phyloP scores from a whole-genome alignment of 139 green algal genomes.

The Volvox reticuliferus region DNA sequence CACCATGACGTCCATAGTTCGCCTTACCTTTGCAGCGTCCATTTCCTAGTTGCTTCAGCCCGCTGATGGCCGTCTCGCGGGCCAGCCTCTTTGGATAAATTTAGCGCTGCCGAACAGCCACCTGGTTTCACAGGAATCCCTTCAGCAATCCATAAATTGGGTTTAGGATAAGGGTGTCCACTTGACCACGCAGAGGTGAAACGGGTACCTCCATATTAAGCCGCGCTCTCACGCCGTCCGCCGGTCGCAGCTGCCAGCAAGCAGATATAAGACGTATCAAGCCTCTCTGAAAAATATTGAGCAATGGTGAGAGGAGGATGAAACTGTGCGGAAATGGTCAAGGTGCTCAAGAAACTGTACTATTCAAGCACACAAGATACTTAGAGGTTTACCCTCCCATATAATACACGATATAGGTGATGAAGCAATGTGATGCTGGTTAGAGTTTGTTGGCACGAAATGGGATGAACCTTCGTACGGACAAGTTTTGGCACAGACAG shows the following conservation, averaged over 20 bases:
- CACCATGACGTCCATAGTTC: not conserved
- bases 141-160: conserved; percentile 1
- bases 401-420: too few relatives aligned
- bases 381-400: too few relatives aligned
- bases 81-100: not conserved
- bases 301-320: not conserved
- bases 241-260: not conserved
- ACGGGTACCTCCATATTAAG: conserved; percentile 18
- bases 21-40: conserved; percentile 45
- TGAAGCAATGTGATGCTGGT: too few relatives aligned
- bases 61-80: not conserved
- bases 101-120: not conserved
- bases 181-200: not conserved
- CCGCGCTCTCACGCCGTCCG: not conserved
- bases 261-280: not conserved
- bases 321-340: not conserved
- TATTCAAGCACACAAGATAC: too few relatives aligned
- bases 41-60: not conserved
- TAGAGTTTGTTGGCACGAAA: too few relatives aligned
- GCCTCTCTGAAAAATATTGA: not conserved
- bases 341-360: not conserved
- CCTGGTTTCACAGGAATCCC: not conserved
- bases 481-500: too few relatives aligned
- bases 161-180: not conserved
- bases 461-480: too few relatives aligned